A percentile compares a stretch with the other conserved stretches of the same genome.
phyloP scores from a whole-genome alignment of 169 alveolate species.

The Perkinsus chesapeaki region DNA sequence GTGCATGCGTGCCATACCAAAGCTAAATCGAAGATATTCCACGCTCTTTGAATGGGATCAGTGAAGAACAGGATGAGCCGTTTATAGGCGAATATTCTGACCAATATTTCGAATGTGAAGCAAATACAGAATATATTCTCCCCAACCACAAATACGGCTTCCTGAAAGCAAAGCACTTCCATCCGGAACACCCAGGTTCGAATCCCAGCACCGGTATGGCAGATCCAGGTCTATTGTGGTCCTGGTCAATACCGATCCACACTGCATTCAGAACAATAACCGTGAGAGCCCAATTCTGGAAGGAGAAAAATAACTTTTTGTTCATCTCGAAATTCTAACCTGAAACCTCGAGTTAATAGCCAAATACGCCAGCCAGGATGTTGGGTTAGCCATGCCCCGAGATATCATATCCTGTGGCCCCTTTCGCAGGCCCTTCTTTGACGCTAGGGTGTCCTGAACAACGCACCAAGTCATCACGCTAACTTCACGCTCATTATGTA shows the following conservation, averaged over 20 bases:
- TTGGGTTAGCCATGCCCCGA: neutral
- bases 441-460: too few species aligned
- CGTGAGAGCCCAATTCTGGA: slow-evolving; percentile 10
- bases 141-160: too few species aligned
- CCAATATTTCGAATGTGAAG: neutral
- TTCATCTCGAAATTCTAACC: neutral
- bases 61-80: neutral
- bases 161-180: too few species aligned
- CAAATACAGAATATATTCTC: neutral
- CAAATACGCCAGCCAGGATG: neutral
- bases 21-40: slow-evolving; percentile 1
- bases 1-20: neutral
- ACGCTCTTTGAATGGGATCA: neutral
- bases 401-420: neutral
- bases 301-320: neutral
- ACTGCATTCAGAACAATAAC: slow-evolving; percentile 12
- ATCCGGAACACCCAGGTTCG: too few species aligned
- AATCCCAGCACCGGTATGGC: neutral
- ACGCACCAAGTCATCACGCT: too few species aligned
- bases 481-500: too few species aligned
- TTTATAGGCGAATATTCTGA: neutral
- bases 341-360: neutral
- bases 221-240: neutral
- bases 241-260: slow-evolving; percentile 11
- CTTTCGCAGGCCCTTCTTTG: too few species aligned